These are phyloP conservation scores for Brettanomyces nanus DNA, from an alignment of 805 yeast genomes.

Conservation along the genomic window DNA sequence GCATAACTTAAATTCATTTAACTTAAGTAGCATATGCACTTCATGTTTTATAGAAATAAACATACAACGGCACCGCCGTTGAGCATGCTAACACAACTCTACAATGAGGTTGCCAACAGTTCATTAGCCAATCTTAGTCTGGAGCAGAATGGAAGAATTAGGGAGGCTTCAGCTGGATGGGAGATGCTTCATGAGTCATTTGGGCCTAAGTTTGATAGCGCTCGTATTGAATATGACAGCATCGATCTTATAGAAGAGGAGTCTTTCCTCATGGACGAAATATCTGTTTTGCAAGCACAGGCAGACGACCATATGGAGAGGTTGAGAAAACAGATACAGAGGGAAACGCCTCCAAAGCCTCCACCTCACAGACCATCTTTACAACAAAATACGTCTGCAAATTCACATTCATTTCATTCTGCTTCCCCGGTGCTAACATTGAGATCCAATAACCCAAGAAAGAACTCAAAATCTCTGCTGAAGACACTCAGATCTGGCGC, in stretches of 20 bases:
- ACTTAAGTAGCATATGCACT: too few species aligned
- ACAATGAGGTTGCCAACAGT: slow-evolving; percentile 53
- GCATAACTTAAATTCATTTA: too few species aligned
- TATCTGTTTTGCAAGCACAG: slow-evolving; percentile 27
- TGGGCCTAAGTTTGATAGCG: slow-evolving; percentile 43
- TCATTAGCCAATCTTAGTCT: slow-evolving; percentile 48
- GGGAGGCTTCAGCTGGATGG: slow-evolving; percentile 65
- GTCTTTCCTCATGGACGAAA: slow-evolving; percentile 32
- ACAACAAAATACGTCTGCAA: too few species aligned
- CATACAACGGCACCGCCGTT: slow-evolving; percentile 36
- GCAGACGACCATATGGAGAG: slow-evolving; percentile 33
- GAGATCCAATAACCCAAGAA: too few species aligned
- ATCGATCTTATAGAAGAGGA: slow-evolving; percentile 37
- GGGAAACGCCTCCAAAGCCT: slow-evolving; percentile 3
- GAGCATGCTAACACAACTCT: slow-evolving; percentile 51
- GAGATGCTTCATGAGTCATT: slow-evolving; percentile 58
- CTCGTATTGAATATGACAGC: slow-evolving; percentile 35
- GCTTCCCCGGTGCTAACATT: too few species aligned
- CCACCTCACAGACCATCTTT: slow-evolving; percentile 7
- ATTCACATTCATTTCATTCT: too few species aligned
- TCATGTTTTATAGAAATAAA: slow-evolving; percentile 2
- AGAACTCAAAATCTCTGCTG: too few species aligned
- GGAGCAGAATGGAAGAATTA: slow-evolving; percentile 46
- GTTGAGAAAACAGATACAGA: too few species aligned
- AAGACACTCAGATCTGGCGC: slow-evolving; percentile 5